Base-by-base conservation (phyloP, 148 eudicot genomes). In the Hydrangea macrophylla region DNA sequence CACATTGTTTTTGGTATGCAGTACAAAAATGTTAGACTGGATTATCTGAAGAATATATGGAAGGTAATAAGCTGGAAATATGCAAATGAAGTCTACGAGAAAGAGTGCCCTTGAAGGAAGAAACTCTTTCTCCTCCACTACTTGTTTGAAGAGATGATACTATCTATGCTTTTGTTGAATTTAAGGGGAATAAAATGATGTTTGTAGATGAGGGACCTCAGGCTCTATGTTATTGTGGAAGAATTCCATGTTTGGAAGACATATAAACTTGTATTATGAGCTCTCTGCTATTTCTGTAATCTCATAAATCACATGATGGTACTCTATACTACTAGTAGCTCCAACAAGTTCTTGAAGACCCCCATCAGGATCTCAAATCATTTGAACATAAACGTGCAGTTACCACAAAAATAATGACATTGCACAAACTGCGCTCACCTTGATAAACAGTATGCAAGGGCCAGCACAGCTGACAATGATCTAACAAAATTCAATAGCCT, bases 11-110 rank as follows among this genome's bases (percentile, higher is more conserved):
- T 20, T 37, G 9, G 8, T 48, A 30, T 70, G 78, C 97, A 92
- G 97, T 92, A 89, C 86, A 89, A 88, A 78, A 88, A 92, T 70
- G 89, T 85, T 63, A 87, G 78, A 72, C 89, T 93, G 0, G 93
- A 87, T 75, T 92, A 89, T 70, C 77, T 92, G 71, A 87, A 87
- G 89, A 87, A 85, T 68, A 82, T 92, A 62, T 92, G 96, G 97
- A 82, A 87, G 70, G 91, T 92, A 20, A 78, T 92, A 20, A 89
- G 87, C 84, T 92, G 97, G 97, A 87, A 87, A 65, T 82, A 79
- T 36, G 93, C 96, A 7, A 72, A 80, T 45, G 86, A 85, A 15
- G 84, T 89, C 35, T 89, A 80, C 54, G 92, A 85, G 1, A 87
- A 87, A 58, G 97, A 87, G 67, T 72, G 80, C 68, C 84, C 87